Conservation (phyloP, 148 eudicot genomes). For the Nepenthes mirabilis region DNA sequence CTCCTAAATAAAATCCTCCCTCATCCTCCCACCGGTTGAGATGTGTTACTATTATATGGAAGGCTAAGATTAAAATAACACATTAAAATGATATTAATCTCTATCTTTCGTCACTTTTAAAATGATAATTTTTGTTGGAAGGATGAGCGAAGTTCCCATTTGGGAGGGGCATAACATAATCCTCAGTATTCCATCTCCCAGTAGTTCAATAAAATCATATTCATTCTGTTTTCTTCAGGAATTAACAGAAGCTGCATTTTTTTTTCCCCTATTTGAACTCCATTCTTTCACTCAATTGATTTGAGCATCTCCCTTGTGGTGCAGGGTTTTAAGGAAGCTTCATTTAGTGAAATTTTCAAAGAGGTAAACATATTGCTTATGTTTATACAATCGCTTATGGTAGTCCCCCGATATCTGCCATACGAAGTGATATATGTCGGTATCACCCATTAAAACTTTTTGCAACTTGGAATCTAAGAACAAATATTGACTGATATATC, state of each 20-base stretch:
- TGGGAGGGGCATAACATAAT: too few relatives aligned
- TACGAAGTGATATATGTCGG: neutral
- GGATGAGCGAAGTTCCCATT: too few relatives aligned
- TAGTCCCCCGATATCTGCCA: too few relatives aligned
- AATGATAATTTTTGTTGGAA: too few relatives aligned
- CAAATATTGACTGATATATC: too few relatives aligned
- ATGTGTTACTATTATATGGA: neutral
- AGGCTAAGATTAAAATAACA: neutral
- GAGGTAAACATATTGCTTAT: slow-evolving; percentile 44
- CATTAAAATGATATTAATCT: neutral
- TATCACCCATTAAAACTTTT: too few relatives aligned
- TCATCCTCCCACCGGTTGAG: neutral
- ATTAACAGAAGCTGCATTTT: neutral
- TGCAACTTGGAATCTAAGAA: too few relatives aligned
- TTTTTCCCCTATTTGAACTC: neutral
- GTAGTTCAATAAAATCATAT: neutral
- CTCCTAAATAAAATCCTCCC: neutral
- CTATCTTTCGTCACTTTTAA: too few relatives aligned
- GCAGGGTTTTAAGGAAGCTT: slow-evolving; percentile 67
- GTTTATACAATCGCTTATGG: neutral
- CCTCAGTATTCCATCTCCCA: neutral
- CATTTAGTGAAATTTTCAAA: slow-evolving; percentile 63
- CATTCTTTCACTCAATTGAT: slow-evolving; percentile 5
- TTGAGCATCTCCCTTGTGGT: slow-evolving; percentile 3
- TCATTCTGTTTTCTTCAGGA: neutral